Conservation (phyloP, 1,284 basidiomycete species). For the Ceratobasidium papillatum region DNA sequence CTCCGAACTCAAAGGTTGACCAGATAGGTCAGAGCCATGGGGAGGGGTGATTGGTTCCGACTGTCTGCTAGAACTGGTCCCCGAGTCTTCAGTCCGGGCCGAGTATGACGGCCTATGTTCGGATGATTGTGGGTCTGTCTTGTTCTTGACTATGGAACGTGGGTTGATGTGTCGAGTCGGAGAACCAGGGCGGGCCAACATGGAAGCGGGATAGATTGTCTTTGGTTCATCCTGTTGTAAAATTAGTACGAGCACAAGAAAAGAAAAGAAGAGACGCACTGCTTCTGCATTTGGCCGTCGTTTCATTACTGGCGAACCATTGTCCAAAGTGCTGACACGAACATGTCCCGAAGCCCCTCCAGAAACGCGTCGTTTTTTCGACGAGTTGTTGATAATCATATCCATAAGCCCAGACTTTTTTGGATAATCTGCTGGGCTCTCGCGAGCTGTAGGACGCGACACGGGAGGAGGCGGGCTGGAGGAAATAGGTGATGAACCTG, state of each 20-base stretch:
- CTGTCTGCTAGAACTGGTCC: neutral
- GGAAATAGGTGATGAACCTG: slow-evolving; percentile 28
- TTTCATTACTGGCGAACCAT: slow-evolving; percentile 33
- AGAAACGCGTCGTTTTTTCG: slow-evolving; percentile 28
- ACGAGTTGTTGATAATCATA: slow-evolving; percentile 38
- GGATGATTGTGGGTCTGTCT: neutral
- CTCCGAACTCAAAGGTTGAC: neutral
- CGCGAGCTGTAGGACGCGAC: neutral
- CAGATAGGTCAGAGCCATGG: neutral
- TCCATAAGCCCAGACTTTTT: slow-evolving; percentile 37
- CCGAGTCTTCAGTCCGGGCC: neutral
- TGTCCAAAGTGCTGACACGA: slow-evolving; percentile 7
- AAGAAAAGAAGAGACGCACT: neutral
- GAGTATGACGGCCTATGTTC: neutral
- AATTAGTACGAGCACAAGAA: neutral
- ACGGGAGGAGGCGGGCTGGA: slow-evolving; percentile 26
- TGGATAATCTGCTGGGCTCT: slow-evolving; percentile 1
- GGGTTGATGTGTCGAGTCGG: slow-evolving; percentile 35
- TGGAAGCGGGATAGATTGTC: slow-evolving; percentile 30
- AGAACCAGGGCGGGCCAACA: slow-evolving; percentile 21
- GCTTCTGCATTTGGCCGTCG: slow-evolving; percentile 12
- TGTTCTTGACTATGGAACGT: slow-evolving; percentile 17
- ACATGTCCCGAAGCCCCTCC: neutral
- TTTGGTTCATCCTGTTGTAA: slow-evolving; percentile 3
- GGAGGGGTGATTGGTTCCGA: slow-evolving; percentile 18